Conservation (phyloP, 345 rosid species). For the Ricinus communis region DNA sequence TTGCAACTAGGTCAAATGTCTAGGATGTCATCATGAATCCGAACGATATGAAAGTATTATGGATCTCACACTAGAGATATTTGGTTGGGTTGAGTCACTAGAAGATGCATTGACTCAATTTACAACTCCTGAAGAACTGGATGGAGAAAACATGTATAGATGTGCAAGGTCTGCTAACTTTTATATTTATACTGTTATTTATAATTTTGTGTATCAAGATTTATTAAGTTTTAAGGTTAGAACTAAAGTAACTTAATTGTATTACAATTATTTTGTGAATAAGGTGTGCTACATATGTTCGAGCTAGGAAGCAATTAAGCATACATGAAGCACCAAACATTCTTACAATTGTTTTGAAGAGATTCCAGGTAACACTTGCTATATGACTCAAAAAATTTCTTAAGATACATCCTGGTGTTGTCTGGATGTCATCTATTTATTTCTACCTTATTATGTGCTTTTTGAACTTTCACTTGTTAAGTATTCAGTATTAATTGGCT, state of each 20-base stretch:
- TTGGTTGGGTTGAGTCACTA: slow-evolving; percentile 78
- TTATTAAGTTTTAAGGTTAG: not conserved
- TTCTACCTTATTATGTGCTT: not conserved
- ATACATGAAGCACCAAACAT: slow-evolving; percentile 85
- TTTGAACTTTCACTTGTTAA: not conserved
- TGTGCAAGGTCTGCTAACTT: slow-evolving; percentile 64
- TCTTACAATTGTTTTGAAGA: slow-evolving; percentile 82
- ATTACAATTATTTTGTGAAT: slow-evolving; percentile 13
- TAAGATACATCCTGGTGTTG: not conserved
- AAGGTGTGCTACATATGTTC: slow-evolving; percentile 73
- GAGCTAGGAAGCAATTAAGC: slow-evolving; percentile 74
- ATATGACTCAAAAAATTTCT: not conserved
- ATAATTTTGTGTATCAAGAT: not conserved
- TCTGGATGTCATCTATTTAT: not conserved
- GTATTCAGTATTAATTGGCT: not conserved
- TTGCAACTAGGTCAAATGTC: slow-evolving; percentile 61
- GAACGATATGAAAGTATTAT: slow-evolving; percentile 78
- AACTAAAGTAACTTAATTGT: not conserved
- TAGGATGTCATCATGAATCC: slow-evolving; percentile 73
- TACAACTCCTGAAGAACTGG: slow-evolving; percentile 77
- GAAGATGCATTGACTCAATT: slow-evolving; percentile 82
- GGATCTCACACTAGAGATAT: slow-evolving; percentile 87
- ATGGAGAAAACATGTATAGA: slow-evolving; percentile 89
- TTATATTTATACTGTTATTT: not conserved
- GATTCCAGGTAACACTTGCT: slow-evolving; percentile 62